Evolutionary conservation across 768 basidiomycete species (phyloP).

Genomic region (Pleurotus platypus): DNA sequence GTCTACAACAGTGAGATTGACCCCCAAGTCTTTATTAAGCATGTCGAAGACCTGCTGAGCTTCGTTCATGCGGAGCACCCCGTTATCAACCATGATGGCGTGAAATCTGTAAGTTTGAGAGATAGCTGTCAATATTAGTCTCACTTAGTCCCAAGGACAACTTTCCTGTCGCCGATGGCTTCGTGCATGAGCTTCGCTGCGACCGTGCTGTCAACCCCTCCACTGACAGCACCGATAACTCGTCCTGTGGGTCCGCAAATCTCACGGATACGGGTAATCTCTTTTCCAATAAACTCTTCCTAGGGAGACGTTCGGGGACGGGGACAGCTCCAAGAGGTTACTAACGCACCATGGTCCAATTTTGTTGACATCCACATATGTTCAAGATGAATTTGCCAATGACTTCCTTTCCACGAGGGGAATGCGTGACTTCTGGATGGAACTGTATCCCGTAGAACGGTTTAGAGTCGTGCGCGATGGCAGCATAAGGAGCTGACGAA

Average conservation of each 20-base stretch:
- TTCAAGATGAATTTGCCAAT: slow-evolving; percentile 80
- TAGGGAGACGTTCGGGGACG: slow-evolving; percentile 25
- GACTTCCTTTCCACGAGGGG: slow-evolving; percentile 83
- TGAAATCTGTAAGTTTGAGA: slow-evolving; percentile 67
- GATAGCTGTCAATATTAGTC: slow-evolving; percentile 7
- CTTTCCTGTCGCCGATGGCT: slow-evolving; percentile 93
- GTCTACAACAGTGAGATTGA: slow-evolving; percentile 94
- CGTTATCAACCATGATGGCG: slow-evolving; percentile 99
- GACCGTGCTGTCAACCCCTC: slow-evolving; percentile 97
- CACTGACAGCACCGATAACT: slow-evolving; percentile 96
- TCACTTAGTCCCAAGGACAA: not conserved
- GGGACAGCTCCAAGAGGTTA: slow-evolving; percentile 8
- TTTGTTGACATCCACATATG: slow-evolving; percentile 75
- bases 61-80: slow-evolving; percentile 90
- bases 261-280: slow-evolving; percentile 88
- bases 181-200: slow-evolving; percentile 99
- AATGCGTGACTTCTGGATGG: slow-evolving; percentile 98
- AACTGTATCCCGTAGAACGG: slow-evolving; percentile 97
- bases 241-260: slow-evolving; percentile 94
- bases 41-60: slow-evolving; percentile 88
- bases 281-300: slow-evolving; percentile 98
- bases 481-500: slow-evolving; percentile 84
- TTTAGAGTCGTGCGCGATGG: slow-evolving; percentile 86
- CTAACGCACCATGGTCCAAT: slow-evolving; percentile 88
- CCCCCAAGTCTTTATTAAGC: slow-evolving; percentile 90